Percentiles rank a stretch among this genome's conserved stretches.
These are phyloP conservation scores for Zygoascus sp. DNA, from an alignment of 1,139 yeast genomes.

Conservation along the genomic window DNA sequence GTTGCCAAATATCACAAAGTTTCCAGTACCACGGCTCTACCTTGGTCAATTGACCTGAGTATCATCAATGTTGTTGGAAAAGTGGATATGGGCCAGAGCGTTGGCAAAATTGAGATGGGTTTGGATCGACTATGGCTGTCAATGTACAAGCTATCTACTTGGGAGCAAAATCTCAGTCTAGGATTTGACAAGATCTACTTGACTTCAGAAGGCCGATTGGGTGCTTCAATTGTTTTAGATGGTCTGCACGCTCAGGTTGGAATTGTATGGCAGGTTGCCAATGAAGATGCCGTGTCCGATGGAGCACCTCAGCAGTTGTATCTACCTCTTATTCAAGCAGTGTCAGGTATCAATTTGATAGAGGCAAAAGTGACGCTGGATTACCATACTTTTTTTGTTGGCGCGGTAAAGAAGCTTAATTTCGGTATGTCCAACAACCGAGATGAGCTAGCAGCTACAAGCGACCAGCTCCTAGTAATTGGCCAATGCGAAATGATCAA, in stretches of 20 bases:
- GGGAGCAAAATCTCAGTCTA: slow-evolving; percentile 66
- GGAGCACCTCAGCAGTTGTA: slow-evolving; percentile 22
- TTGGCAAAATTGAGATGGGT: slow-evolving; percentile 58
- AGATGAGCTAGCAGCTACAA: slow-evolving; percentile 50
- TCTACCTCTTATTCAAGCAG: slow-evolving; percentile 65
- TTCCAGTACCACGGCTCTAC: slow-evolving; percentile 60
- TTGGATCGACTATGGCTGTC: slow-evolving; percentile 65
- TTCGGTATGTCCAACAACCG: slow-evolving; percentile 65
- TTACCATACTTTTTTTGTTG: slow-evolving; percentile 74
- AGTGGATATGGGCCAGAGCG: slow-evolving; percentile 77
- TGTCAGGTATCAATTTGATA: slow-evolving; percentile 49
- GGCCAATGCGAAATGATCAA: slow-evolving; percentile 54
- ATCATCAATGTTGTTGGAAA: slow-evolving; percentile 50
- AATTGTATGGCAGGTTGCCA: slow-evolving; percentile 56
- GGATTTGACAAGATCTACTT: slow-evolving; percentile 56
- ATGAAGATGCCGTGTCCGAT: slow-evolving; percentile 31
- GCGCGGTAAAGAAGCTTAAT: slow-evolving; percentile 46
- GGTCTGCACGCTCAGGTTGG: slow-evolving; percentile 58
- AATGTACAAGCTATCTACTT: slow-evolving; percentile 60
- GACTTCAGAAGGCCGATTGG: slow-evolving; percentile 68
- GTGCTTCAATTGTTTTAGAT: slow-evolving; percentile 56
- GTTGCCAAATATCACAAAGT: slow-evolving; percentile 56
- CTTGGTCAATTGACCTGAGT: slow-evolving; percentile 66
- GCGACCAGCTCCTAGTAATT: slow-evolving; percentile 47
- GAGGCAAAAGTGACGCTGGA: slow-evolving; percentile 69